Base-by-base conservation (phyloP, 805 yeast species). In the Suhomyces tanzawaensis region DNA sequence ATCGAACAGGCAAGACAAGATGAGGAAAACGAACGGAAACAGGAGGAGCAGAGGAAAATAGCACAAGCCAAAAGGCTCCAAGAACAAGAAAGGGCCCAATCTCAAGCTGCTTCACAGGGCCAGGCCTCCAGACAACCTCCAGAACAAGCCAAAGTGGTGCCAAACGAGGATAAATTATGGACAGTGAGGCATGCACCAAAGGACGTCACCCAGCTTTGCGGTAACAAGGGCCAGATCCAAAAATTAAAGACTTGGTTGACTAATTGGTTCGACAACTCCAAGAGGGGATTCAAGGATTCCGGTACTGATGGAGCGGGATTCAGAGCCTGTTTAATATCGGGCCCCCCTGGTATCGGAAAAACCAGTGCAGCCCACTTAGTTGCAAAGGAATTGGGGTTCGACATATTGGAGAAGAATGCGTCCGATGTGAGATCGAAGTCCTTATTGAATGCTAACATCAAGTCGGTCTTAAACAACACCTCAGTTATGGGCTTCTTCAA, bases 161-260 rank as follows among this genome's bases (percentile, higher is more conserved):
- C 75, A 2, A 75, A 75, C 44, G 69, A 71, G 35, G 86, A 81
- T 38, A 82, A 82, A 51, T 65, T 93, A 40, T 93, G 99, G 99
- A 93, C 99, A 0, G 83, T 79, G 3, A 88, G 81, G 57, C 87
- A 93, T 60, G 98, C 98, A 0, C 99, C 99, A 7, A 74, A 78
- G 1, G 71, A 71, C 25, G 43, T 84, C 32, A 67, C 69, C 27
- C 96, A 91, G 47, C 77, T 93, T 18, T 90, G 97, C 64, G 99
- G 99, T 44, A 90, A 90, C 58, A 88, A 86, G 58, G 78, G 85
- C 3, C 77, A 78, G 40, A 82, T 93, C 11, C 66, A 68, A 15
- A 79, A 79, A 53, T 67, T 93, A 32, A 69, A 72, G 27, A 70
- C 57, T 29, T 93, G 99, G 99, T 70, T 93, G 15, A 58, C 60